phyloP scores from a whole-genome alignment of 495 filamentous ascomycete species.

The Penicillium daleae region DNA sequence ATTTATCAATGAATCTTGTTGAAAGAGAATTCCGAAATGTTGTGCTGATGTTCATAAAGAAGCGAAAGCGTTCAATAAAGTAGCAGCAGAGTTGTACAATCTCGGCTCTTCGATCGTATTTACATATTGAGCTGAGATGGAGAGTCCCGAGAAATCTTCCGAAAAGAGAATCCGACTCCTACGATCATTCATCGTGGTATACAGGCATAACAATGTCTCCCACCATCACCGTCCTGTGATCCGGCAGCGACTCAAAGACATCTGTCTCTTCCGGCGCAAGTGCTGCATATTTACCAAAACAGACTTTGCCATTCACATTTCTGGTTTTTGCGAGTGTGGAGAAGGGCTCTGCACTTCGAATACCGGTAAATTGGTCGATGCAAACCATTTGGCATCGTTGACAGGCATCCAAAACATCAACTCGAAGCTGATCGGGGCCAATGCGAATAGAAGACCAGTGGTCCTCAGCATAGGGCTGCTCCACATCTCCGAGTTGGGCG shows the following conservation, averaged over 20 bases:
- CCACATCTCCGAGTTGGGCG: conserved; percentile 37
- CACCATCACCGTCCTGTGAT: conserved; percentile 43
- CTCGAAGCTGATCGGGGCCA: conserved; percentile 42
- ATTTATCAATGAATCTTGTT: not conserved
- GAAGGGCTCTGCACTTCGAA: conserved; percentile 82
- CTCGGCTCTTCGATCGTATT: not conserved
- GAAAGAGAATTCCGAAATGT: not conserved
- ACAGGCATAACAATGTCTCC: conserved; percentile 46
- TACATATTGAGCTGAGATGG: not conserved
- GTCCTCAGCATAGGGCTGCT: conserved; percentile 61
- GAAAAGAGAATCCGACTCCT: not conserved
- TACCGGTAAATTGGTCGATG: conserved; percentile 80
- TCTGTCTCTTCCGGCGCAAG: conserved; percentile 29
- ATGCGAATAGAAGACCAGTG: conserved; percentile 47
- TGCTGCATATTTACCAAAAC: conserved; percentile 80
- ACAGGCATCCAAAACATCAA: conserved; percentile 79
- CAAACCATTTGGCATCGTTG: conserved; percentile 95
- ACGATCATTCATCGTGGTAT: conserved; percentile 25
- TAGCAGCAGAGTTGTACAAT: not conserved
- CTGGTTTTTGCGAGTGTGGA: conserved; percentile 85
- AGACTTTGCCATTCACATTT: conserved; percentile 76
- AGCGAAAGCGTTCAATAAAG: not conserved
- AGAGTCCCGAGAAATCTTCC: not conserved
- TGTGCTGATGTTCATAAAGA: not conserved
- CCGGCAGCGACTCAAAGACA: conserved; percentile 24